These are phyloP conservation scores for Linnemannia schmuckeri DNA, from an alignment of 192 early-diverging fungal genomes.

Conservation along the genomic window DNA sequence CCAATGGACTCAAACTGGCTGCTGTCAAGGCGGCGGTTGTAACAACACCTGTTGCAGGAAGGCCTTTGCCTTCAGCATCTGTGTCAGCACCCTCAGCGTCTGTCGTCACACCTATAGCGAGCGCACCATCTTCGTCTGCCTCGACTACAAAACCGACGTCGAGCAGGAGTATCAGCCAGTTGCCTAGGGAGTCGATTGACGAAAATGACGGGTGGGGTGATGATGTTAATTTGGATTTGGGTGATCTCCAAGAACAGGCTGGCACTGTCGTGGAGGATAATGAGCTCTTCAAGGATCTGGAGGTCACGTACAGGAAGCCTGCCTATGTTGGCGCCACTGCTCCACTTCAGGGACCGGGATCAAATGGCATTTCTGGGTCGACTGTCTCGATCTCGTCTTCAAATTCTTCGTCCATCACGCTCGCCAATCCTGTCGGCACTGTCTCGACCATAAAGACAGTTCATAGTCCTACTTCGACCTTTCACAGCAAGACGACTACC, in stretches of 20 bases:
- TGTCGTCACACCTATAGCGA: neutral
- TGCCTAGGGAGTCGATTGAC: slow-evolving; percentile 11
- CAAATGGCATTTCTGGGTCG: slow-evolving; percentile 16
- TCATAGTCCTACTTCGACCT: neutral
- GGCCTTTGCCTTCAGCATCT: neutral
- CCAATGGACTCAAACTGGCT: slow-evolving; percentile 16
- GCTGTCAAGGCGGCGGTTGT: neutral
- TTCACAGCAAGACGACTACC: slow-evolving; percentile 6
- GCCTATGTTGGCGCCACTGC: slow-evolving; percentile 25
- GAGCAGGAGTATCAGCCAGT: slow-evolving; percentile 11
- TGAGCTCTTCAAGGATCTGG: slow-evolving; percentile 53
- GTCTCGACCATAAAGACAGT: slow-evolving; percentile 19
- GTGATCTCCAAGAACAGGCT: slow-evolving; percentile 20
- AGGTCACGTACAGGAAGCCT: slow-evolving; percentile 42
- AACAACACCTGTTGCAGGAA: neutral
- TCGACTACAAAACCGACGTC: slow-evolving; percentile 3
- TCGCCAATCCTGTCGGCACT: slow-evolving; percentile 18
- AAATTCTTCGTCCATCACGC: slow-evolving; percentile 31
- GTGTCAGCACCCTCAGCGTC: neutral
- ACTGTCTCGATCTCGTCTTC: slow-evolving; percentile 24
- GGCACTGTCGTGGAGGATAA: slow-evolving; percentile 22
- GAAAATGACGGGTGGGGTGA: slow-evolving; percentile 47
- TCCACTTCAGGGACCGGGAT: neutral
- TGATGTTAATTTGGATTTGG: slow-evolving; percentile 36
- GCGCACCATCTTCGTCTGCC: neutral